Evolutionary conservation across 106 monocot genomes (phyloP), one percentile per base, ranked within the genome.

Genomic region (Dendrobium nobile): DNA sequence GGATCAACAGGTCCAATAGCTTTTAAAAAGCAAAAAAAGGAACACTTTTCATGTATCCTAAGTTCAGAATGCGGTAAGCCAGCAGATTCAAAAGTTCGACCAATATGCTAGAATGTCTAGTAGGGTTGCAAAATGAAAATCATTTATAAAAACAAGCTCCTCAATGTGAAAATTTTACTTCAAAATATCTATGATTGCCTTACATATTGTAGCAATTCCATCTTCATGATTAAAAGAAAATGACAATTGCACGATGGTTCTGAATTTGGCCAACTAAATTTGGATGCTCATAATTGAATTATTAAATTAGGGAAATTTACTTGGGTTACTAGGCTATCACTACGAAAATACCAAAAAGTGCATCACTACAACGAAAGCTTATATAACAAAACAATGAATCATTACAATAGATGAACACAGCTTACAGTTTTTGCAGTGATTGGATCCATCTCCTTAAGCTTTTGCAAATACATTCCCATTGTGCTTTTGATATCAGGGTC

Each of bases 381-480:
- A 26, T 27, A 47, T 27, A 68, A 17, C 20, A 77, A 67, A 28
- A 8, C 9, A 72, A 10, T 41, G 20, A 15, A 18, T 3, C 41
- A 48, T 41, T 43, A 48, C 33, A 70, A 4, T 15, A 56, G 4
- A 56, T 58, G 4, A 26, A 16, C 20, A 67, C 20, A 88, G 75
- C 91, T 79, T 84, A 94, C 93, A 59, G 89, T 82, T 85, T 86
- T 85, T 26, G 75, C 85, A 78, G 86, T 88, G 18, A 83, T 78
- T 9, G 86, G 88, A 82, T 94, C 93, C 86, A 89, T 82, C 73
- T 82, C 81, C 72, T 89, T 87, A 47, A 94, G 85, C 80, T 86
- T 94, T 77, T 91, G 81, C 67, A 89, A 75, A 86, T 86, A 79
- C 22, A 78, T 44, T 40, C 82, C 84, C 43, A 88, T 28, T n/a